Conservation (phyloP, 805 yeast genomes). For the Wickerhamomyces queroliae region DNA sequence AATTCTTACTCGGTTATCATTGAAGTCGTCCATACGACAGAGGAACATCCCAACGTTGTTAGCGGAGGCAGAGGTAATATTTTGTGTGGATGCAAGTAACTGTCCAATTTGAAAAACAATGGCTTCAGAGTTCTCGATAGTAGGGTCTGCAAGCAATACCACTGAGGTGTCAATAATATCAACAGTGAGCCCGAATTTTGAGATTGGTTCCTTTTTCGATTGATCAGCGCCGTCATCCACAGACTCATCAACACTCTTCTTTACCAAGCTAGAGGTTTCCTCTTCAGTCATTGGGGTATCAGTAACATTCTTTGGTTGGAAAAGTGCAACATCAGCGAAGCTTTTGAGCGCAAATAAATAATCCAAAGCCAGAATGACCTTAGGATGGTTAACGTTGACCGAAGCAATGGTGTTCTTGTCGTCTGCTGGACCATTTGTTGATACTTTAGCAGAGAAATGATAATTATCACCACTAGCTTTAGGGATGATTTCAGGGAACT, state of each 20-base stretch:
- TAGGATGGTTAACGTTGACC: constrained; percentile 74
- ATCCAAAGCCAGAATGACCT: constrained; percentile 77
- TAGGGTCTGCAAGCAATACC: constrained; percentile 75
- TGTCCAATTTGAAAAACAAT: constrained; percentile 87
- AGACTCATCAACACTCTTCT: constrained; percentile 6
- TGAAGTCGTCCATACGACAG: constrained; percentile 63
- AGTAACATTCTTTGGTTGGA: constrained; percentile 8
- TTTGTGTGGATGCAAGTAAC: constrained; percentile 61
- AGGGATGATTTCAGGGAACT: constrained; percentile 79
- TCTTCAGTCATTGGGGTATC: background rate
- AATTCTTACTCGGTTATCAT: constrained; percentile 60
- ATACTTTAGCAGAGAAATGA: constrained; percentile 61
- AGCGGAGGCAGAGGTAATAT: constrained; percentile 59
- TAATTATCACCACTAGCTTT: constrained; percentile 51
- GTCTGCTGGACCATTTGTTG: constrained; percentile 33
- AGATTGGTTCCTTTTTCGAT: background rate
- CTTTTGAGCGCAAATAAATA: constrained; percentile 70
- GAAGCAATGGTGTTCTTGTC: constrained; percentile 43
- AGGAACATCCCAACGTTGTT: constrained; percentile 84
- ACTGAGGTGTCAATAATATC: constrained; percentile 75
- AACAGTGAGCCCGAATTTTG: constrained; percentile 45
- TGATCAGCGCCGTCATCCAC: constrained; percentile 6
- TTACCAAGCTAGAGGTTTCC: background rate
- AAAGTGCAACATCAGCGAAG: constrained; percentile 49
- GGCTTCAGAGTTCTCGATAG: constrained; percentile 68